A percentile compares a stretch with the other conserved stretches of the same genome.
These are phyloP conservation scores for Didymella glomerata DNA, from an alignment of 2,329 filamentous ascomycete genomes.

Conservation along the genomic window DNA sequence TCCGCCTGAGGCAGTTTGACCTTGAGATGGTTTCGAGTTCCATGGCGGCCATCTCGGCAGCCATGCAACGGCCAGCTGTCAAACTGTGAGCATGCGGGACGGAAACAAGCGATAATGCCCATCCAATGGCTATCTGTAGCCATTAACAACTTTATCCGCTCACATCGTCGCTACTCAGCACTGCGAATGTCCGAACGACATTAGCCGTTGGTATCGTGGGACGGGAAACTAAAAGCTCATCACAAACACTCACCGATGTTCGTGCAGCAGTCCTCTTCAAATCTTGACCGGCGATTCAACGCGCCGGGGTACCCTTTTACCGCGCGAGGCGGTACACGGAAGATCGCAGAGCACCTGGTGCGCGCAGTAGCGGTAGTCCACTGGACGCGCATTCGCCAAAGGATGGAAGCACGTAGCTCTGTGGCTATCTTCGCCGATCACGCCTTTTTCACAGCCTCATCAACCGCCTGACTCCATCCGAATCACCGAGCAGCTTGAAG, in stretches of 20 bases:
- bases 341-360: background rate
- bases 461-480: background rate
- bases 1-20: conserved; percentile 15
- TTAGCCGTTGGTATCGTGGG: background rate
- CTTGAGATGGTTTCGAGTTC: conserved; percentile 14
- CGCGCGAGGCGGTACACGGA: background rate
- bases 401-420: background rate
- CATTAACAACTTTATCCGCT: background rate
- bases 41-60: conserved; percentile 16
- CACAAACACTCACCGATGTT: background rate
- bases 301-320: background rate
- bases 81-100: background rate
- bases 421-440: background rate
- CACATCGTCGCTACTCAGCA: background rate
- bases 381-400: background rate
- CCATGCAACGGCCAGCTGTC: conserved; percentile 11
- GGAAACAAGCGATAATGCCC: background rate
- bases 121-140: background rate
- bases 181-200: background rate
- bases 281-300: background rate
- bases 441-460: background rate
- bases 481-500: background rate
- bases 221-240: background rate
- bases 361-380: background rate
- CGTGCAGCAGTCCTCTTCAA: background rate